Evolutionary conservation across 139 green algal species (phyloP), one percentile per base, ranked within the genome.

Genomic region (Chlamydomonas schloesseri): DNA sequence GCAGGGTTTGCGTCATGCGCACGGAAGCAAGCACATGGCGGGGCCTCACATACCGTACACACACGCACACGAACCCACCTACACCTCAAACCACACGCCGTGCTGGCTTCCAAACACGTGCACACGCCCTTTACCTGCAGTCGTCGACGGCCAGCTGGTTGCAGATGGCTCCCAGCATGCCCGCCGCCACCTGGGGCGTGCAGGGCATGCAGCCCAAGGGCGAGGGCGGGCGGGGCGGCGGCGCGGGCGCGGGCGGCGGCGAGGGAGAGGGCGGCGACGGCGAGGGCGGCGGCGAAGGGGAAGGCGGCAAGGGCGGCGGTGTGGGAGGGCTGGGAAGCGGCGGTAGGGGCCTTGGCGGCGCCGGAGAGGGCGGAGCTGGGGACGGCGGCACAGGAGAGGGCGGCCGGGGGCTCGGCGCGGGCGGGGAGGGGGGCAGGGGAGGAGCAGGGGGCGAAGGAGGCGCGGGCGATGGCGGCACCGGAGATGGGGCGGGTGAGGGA

Each of bases 101-200:
- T n/a, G n/a, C n/a, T n/a, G n/a, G n/a, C n/a, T n/a, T n/a, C n/a
- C n/a, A n/a, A n/a, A n/a, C n/a, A n/a, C n/a, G 42, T 50, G 42
- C 42, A 50, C 42, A 50, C 42, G n/a, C 20, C 8, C 17, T 20
- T 65, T 65, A 79, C 71, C 57, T 84, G 78, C 78, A 84, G 53
- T 79, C 81, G 13, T 64, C 23, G 11, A 87, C 28, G 15, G 73
- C 70, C 9, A 87, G 36, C 26, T 87, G 81, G 20, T 37, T 17
- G 57, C 81, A 87, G 28, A 87, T 29, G 37, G 33, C 67, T 13
- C 55, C 5, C 15, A 78, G 42, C 70, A 87, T 50, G 6, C 23
- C 20, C 29, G 36, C 21, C 24, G 46, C 68, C 34, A 87, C 36
- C 15, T 21, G 11, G 0, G 46, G 3, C 6, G 53, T 67, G 70